A percentile compares a stretch with the other conserved stretches of the same genome.
These are phyloP conservation scores for Carex arenaria DNA, from an alignment of 202 grass and related monocot genomes.

Conservation along the genomic window DNA sequence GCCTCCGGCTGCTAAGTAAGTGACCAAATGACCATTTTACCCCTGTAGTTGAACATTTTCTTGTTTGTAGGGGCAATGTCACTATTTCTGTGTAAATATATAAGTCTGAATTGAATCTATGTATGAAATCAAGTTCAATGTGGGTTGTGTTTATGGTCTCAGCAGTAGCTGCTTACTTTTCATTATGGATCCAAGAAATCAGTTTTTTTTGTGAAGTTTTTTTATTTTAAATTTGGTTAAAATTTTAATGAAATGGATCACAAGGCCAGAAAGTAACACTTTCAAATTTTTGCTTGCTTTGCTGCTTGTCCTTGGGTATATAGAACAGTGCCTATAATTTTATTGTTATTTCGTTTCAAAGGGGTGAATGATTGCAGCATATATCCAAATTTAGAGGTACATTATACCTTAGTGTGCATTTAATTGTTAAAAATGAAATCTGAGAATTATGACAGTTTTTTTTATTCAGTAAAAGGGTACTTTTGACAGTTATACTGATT, in stretches of 20 bases:
- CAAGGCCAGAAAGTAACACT: not conserved
- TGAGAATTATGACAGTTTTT: not conserved
- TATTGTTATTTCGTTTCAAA: not conserved
- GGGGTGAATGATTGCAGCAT: not conserved
- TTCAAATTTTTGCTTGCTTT: not conserved
- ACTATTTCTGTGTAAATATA: not conserved
- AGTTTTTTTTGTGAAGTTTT: not conserved
- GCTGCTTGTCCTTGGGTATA: not conserved
- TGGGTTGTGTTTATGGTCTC: not conserved
- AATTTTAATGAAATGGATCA: not conserved
- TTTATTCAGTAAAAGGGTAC: not conserved
- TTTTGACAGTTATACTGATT: not conserved
- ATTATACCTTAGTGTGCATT: not conserved
- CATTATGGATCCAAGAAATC: not conserved
- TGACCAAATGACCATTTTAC: not conserved
- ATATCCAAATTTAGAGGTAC: not conserved
- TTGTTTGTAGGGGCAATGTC: not conserved
- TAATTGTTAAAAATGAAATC: not conserved
- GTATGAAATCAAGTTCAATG: not conserved
- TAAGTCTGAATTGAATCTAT: no score
- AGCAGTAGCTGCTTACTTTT: not conserved
- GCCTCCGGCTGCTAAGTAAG: slow-evolving; percentile 12
- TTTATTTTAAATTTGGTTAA: not conserved
- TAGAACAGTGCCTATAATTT: not conserved
- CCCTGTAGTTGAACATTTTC: not conserved